Evolutionary conservation across 2,329 filamentous ascomycete genomes (phyloP), one percentile per base, ranked within the genome.

Genomic region (Pseudopyricularia cyperi): DNA sequence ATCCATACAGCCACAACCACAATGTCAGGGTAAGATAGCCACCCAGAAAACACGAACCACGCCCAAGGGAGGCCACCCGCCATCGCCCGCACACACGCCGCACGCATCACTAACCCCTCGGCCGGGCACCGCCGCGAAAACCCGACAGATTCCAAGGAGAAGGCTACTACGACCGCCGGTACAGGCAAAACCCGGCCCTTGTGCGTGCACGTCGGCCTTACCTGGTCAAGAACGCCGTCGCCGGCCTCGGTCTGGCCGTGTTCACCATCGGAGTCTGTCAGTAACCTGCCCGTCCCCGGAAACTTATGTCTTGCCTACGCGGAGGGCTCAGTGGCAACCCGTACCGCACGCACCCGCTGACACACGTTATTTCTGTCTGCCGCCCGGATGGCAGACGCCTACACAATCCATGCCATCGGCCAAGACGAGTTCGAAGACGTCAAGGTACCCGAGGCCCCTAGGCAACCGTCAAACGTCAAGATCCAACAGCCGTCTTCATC

Each of bases 341-440:
- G n/a, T n/a, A n/a, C n/a, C n/a, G 1, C 15, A 3, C 19, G 19
- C 32, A 4, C 5, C 17, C 47, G 5, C 22, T 15, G 1, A 24
- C 12, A 28, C 17, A 46, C 8, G 22, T 14, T 2, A 26, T 14
- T 15, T 8, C 46, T 19, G 9, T 33, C 46, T n/a, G 51, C 37
- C 48, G 39, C 26, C n/a, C 50, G 42, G 42, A 22, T 33, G 5
- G 46, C 53, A 80, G 78, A 80, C 61, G 70, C 69, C 58, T 81
- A 80, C 63, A 81, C 78, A 4, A 85, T 98, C 64, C 79, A 75
- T 58, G 89, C 88, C 52, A 87, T 98, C 63, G 89, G 91, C 44
- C 93, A 97, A 69, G 93, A 97, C 68, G 88, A 96, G 59, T 98
- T 98, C 71, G 87, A 90, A 53, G 93, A 98, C 65, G 90, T 97